Conservation (phyloP, 2,329 filamentous ascomycete genomes). For the Blumeriella jaapii region DNA sequence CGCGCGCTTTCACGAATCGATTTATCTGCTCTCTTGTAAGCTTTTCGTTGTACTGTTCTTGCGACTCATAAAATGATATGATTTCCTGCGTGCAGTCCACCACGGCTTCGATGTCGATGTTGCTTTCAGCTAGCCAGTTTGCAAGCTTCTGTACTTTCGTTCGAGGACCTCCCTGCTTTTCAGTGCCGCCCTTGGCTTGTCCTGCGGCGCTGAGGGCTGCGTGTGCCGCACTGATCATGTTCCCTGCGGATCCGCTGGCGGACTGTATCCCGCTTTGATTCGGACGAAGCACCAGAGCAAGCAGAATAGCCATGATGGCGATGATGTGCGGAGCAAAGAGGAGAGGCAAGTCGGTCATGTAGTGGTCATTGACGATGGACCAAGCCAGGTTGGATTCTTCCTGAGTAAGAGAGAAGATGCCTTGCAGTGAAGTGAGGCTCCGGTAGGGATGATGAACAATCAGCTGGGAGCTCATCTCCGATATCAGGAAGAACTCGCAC, state of each 20-base stretch:
- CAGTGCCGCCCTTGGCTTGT: slow-evolving; percentile 17
- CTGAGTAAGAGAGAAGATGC: slow-evolving; percentile 44
- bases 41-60: slow-evolving; percentile 29
- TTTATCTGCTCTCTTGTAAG: slow-evolving; percentile 28
- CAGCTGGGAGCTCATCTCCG: slow-evolving; percentile 61
- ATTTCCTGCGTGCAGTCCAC: slow-evolving; percentile 63
- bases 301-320: slow-evolving; percentile 57
- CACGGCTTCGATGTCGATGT: slow-evolving; percentile 55
- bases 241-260: slow-evolving; percentile 30
- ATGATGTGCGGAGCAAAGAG: slow-evolving; percentile 59
- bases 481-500: slow-evolving; percentile 65
- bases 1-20: slow-evolving; percentile 28
- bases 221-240: slow-evolving; percentile 26
- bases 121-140: slow-evolving; percentile 59
- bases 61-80: slow-evolving; percentile 55
- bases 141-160: slow-evolving; percentile 41
- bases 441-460: slow-evolving; percentile 67
- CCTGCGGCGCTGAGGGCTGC: slow-evolving; percentile 23
- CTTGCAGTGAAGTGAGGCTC: slow-evolving; percentile 50
- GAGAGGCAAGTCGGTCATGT: slow-evolving; percentile 58
- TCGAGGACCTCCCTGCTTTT: slow-evolving; percentile 16
- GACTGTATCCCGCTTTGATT: slow-evolving; percentile 34
- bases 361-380: slow-evolving; percentile 64
- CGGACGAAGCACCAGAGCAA: slow-evolving; percentile 56
- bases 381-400: slow-evolving; percentile 56